Base-by-base conservation (phyloP, 208 protist species). In the Strigomonas galati region DNA sequence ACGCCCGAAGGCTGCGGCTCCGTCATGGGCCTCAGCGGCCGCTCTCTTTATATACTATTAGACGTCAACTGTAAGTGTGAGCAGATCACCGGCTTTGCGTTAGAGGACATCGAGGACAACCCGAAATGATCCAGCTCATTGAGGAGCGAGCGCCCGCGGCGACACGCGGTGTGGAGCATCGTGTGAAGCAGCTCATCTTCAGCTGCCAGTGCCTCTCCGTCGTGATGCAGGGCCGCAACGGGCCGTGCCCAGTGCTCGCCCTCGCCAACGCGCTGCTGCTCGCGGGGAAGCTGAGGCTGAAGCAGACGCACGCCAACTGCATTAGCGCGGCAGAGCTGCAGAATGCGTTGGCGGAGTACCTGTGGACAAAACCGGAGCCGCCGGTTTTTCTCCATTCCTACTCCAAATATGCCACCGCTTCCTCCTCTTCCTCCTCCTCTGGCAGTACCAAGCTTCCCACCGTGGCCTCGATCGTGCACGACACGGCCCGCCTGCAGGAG, bases 211-310 rank as follows among this genome's bases (percentile, higher is more conserved):
- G 15, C 58, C 58, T 77, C n/a, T 37, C 28, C n/a, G 68, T 79
- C 26, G 75, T 73, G 19, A 82, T 69, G 32, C 75, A 85, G 59
- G 55, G 65, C 30, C 37, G 62, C 21, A 71, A 81, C 53, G 79
- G 75, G 12, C 79, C 79, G 15, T 85, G 79, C 51, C 79, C 75
- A 31, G 54, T 85, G 17, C 28, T 85, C 2, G 79, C 79, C 1
- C 55, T 71, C n/a, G 62, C 76, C 48, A 85, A 85, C 56, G 75
- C 79, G 6, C 62, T 85, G 48, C 37, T 57, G 3, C 57, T 85
- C 17, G 14, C 49, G 35, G 72, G 69, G 10, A 37, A 30, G 19
- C 10, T 85, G 14, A 21, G 49, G 23, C 19, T 30, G 40, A 31
- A 12, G 40, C 48, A 23, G 12, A 61, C 69, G 52, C 53, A 67